phyloP scores from a whole-genome alignment of 495 filamentous ascomycete genomes.

The Trichoderma virens region DNA sequence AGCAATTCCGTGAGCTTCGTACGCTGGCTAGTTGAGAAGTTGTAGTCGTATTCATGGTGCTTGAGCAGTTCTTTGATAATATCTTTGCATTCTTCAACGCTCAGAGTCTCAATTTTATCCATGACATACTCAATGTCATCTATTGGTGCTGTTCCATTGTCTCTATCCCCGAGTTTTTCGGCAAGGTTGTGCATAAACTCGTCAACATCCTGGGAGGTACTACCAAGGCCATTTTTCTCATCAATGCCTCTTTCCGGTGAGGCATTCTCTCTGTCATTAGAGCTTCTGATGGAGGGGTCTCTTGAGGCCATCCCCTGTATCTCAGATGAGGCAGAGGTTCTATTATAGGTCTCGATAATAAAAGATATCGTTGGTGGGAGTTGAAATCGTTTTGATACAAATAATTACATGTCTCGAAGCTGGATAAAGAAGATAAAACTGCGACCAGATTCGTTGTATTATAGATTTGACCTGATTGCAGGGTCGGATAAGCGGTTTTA shows the following conservation, averaged over 20 bases:
- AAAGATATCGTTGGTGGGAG: background rate
- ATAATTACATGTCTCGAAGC: no score
- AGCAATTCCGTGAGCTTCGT: slow-evolving; percentile 23
- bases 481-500: no score
- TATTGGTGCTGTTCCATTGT: slow-evolving; percentile 20
- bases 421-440: no score
- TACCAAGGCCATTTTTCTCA: background rate
- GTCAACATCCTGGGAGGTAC: background rate
- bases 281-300: background rate
- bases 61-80: slow-evolving; percentile 24
- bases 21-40: slow-evolving; percentile 28
- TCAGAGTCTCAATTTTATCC: slow-evolving; percentile 31
- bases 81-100: slow-evolving; percentile 26
- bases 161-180: slow-evolving; percentile 25
- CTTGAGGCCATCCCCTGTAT: background rate
- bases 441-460: no score
- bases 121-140: slow-evolving; percentile 31
- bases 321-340: no score
- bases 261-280: background rate
- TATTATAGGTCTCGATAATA: background rate
- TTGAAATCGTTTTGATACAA: no score
- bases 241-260: background rate
- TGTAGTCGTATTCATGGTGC: slow-evolving; percentile 32
- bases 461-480: no score
- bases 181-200: background rate